These are phyloP conservation scores for Geranium incanum DNA, from an alignment of 441 rosid species.

Conservation along the genomic window DNA sequence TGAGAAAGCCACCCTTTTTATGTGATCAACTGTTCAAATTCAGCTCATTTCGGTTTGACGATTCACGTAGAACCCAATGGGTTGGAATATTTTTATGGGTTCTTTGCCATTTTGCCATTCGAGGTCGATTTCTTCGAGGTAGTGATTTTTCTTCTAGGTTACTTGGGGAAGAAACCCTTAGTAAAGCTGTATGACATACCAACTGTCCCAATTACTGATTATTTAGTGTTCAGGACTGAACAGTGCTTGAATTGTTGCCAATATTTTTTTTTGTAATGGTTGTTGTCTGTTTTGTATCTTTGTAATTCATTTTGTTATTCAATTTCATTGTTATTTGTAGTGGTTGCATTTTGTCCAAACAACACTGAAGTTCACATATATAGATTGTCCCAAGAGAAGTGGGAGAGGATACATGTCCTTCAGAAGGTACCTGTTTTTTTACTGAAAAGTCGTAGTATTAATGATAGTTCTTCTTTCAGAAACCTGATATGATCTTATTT, in stretches of 20 bases:
- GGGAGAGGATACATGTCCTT: slow-evolving; percentile 86
- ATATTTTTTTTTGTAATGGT: not conserved
- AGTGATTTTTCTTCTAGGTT: not conserved
- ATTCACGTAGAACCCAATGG: not conserved
- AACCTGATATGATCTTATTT: not conserved
- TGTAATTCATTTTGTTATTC: not conserved
- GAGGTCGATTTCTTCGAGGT: not conserved
- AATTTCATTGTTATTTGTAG: slow-evolving; percentile 29
- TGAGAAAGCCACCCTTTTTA: not conserved
- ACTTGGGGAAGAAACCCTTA: not conserved
- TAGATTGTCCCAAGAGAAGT: slow-evolving; percentile 56
- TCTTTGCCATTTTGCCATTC: not conserved
- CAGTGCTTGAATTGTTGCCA: not conserved
- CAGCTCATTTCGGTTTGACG: not conserved
- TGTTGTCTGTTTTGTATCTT: not conserved
- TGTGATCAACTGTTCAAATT: not conserved
- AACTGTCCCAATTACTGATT: not conserved
- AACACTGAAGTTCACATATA: slow-evolving; percentile 90
- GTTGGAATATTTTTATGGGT: not conserved
- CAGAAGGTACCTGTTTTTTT: slow-evolving; percentile 51
- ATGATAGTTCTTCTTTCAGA: not conserved
- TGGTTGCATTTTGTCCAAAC: slow-evolving; percentile 92
- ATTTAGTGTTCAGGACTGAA: not conserved
- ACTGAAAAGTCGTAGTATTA: not conserved
- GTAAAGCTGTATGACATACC: not conserved